These are phyloP conservation scores for Annulohypoxylon moriforme DNA, from an alignment of 495 filamentous ascomycete species.

Conservation along the genomic window DNA sequence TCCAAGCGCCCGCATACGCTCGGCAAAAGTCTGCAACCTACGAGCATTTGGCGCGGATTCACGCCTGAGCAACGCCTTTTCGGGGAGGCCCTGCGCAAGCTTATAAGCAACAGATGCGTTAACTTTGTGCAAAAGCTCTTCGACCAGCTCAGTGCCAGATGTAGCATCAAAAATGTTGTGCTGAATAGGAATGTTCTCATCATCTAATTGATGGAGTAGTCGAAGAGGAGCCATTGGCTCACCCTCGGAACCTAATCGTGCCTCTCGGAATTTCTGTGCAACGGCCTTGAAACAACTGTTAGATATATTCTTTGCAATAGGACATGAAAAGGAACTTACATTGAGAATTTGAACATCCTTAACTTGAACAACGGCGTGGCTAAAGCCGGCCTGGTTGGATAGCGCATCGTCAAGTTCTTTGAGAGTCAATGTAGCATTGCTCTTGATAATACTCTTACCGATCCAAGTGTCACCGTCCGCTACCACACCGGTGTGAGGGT, in stretches of 20 bases:
- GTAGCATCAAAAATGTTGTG: constrained; percentile 95
- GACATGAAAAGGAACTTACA: constrained; percentile 59
- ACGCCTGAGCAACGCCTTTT: constrained; percentile 91
- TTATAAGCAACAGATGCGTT: constrained; percentile 91
- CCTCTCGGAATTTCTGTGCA: constrained; percentile 87
- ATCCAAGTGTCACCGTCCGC: constrained; percentile 89
- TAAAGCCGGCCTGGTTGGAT: constrained; percentile 66
- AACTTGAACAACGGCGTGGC: constrained; percentile 67
- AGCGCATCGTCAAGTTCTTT: constrained; percentile 86
- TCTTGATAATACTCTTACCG: constrained; percentile 93
- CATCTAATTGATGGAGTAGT: constrained; percentile 92
- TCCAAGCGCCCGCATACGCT: constrained; percentile 91
- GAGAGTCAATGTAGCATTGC: constrained; percentile 83
- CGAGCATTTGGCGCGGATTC: constrained; percentile 86
- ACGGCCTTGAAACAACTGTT: constrained; percentile 65
- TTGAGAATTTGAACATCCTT: constrained; percentile 82
- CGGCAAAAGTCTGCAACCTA: constrained; percentile 87
- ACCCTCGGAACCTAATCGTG: constrained; percentile 80
- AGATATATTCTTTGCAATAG: constrained; percentile 24
- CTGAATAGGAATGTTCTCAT: constrained; percentile 96
- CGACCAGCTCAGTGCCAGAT: constrained; percentile 89
- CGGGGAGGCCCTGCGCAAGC: constrained; percentile 79
- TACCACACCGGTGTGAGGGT: constrained; percentile 79
- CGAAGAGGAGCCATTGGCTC: constrained; percentile 85
- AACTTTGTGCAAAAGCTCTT: constrained; percentile 91